Evolutionary conservation across 495 filamentous ascomycete genomes (phyloP).

Genomic region (Tuber umbilicatum): DNA sequence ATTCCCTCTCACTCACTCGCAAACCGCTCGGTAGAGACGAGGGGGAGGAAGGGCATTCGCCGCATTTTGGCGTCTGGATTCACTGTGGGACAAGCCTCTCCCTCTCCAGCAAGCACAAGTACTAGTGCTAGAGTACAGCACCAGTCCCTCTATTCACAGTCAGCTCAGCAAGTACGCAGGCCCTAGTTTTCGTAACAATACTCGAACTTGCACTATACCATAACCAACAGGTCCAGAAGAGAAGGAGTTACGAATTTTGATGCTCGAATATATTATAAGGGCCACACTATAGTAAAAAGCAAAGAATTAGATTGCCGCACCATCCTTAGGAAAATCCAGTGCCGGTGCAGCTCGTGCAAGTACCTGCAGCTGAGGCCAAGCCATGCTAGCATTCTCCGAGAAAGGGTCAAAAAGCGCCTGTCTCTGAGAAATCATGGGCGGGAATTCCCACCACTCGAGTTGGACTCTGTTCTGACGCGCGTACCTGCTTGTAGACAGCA

Average conservation of each 20-base stretch:
- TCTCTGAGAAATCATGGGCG: too few species aligned
- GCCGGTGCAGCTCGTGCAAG: not conserved
- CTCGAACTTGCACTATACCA: not conserved
- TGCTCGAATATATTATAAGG: not conserved
- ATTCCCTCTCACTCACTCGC: not conserved
- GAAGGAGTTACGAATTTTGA: not conserved
- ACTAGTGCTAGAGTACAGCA: too few species aligned
- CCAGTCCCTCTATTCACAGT: not conserved
- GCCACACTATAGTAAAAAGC: too few species aligned
- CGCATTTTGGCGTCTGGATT: not conserved
- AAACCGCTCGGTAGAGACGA: not conserved
- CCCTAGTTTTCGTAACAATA: too few species aligned
- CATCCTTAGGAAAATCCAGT: not conserved
- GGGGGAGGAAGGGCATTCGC: not conserved
- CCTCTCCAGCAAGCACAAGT: not conserved
- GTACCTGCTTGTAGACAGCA: not conserved
- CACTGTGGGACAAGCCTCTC: not conserved
- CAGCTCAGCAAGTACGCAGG: not conserved
- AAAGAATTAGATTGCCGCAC: not conserved
- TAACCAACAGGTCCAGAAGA: not conserved
- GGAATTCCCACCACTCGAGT: too few species aligned
- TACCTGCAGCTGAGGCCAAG: not conserved
- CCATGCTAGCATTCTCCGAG: not conserved
- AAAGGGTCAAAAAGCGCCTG: too few species aligned
- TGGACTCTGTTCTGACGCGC: not conserved